Base-by-base conservation (phyloP, 2,329 filamentous ascomycete species). In the Periconia sp. region DNA sequence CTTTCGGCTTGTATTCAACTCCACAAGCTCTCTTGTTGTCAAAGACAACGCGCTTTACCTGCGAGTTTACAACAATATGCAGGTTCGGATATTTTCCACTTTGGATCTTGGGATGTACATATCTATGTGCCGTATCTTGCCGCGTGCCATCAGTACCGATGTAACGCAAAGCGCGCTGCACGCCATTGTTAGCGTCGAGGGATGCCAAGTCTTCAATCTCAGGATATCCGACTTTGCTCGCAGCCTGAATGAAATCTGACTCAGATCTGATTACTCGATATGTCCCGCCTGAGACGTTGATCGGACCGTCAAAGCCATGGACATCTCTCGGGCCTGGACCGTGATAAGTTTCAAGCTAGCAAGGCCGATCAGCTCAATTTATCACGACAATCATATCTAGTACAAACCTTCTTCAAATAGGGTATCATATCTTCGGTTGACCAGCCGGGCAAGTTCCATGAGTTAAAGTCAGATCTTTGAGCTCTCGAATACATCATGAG, bases 111-210 rank as follows among this genome's bases (percentile, higher is more conserved):
- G 79, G 78, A 48, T 82, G 80, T 7, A 84, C 52, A 45, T 82
- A 85, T 11, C 69, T 56, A 43, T 79, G 75, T 0, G 82, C 82
- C 1, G 81, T 69, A 51, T 85, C 82, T 55, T 83, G 80, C n/a
- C 82, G 76, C 29, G 71, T 70, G 12, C 81, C 81, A 2, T 81
- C 74, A 0, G 68, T 71, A 1, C 67, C 66, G 5, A 83, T 72
- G 47, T 79, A 83, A n/a, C 74, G 68, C 18, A 72, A 59, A 71
- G 74, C 74, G 51, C 75, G 68, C 62, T 75, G 56, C 16, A 63
- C 55, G n/a, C 58, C 70, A 31, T 73, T 69, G 48, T 72, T 72
- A 12, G 52, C 54, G 34, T 79, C 72, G 0, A 85, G 66, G 35
- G 75, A 73, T 36, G 84, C 75, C 13, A 83, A 43, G 48, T 86